phyloP scores from a whole-genome alignment of 2,329 filamentous ascomycete species.

The Monosporascus cannonballus region DNA sequence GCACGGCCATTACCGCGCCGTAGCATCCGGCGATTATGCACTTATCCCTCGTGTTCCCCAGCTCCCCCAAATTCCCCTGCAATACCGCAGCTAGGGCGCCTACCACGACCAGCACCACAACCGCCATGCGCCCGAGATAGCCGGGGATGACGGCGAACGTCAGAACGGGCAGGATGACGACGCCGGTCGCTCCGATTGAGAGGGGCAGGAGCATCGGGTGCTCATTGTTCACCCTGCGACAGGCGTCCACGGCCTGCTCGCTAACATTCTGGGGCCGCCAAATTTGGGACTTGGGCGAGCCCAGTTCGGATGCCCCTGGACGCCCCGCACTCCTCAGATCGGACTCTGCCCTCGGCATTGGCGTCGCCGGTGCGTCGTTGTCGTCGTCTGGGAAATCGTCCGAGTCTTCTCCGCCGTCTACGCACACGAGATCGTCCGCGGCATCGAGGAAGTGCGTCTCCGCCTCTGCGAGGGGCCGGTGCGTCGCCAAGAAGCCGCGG shows the following conservation, averaged over 20 bases:
- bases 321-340: slow-evolving; percentile 4
- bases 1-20: slow-evolving; percentile 29
- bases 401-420: slow-evolving; percentile 21
- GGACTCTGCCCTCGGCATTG: slow-evolving; percentile 8
- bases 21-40: slow-evolving; percentile 27
- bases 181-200: slow-evolving; percentile 41
- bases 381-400: slow-evolving; percentile 9
- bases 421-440: slow-evolving; percentile 47
- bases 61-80: slow-evolving; percentile 20
- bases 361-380: slow-evolving; percentile 12
- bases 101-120: slow-evolving; percentile 47
- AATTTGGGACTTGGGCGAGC: too few relatives aligned
- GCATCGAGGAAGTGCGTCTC: slow-evolving; percentile 57
- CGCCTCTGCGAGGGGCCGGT: slow-evolving; percentile 48
- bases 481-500: slow-evolving; percentile 48
- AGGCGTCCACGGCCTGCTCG: slow-evolving; percentile 7
- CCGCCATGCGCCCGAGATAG: slow-evolving; percentile 50
- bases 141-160: slow-evolving; percentile 52
- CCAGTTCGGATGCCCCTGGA: too few relatives aligned
- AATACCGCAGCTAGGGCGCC: slow-evolving; percentile 10
- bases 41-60: slow-evolving; percentile 14
- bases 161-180: slow-evolving; percentile 51
- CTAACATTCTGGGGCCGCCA: not conserved
- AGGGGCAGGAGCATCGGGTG: slow-evolving; percentile 17
- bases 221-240: slow-evolving; percentile 6